Base-by-base conservation (phyloP, 1,139 yeast species). In the Yamadazyma blattariae region DNA sequence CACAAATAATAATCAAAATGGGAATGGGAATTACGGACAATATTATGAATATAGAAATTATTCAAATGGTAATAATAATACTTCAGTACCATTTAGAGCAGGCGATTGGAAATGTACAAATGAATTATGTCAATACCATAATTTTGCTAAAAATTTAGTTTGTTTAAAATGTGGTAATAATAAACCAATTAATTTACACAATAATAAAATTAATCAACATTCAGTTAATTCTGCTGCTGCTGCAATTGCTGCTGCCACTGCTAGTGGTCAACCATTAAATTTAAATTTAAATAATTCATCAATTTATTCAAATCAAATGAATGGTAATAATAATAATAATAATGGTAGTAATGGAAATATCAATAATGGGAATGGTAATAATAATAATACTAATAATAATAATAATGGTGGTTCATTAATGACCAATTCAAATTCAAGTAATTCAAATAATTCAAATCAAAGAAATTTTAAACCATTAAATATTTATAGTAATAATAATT, bases 51-150 rank as follows among this genome's bases (percentile, higher is more conserved):
- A 30, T 25, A 25, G 27, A 27, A 23, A 30, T 23, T 27, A 31
- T 12, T 31, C 25, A 30, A 44, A 43, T 35, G 37, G 40, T 37
- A 43, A 41, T 27, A 47, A 48, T 32, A 42, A 51, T 36, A 48
- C 43, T 28, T 31, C 45, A 8, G 95, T 89, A 10, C 97, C 97
- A 12, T 90, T 90, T 60, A 76, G 97, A 51, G 97, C 97, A 2
- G 97, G 97, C 31, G 97, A 90, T 59, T 90, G 97, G 97, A 89
- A 88, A 57, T 89, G 97, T 66, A 64, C 75, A 21, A 76, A 74
- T 45, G 94, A 84, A 36, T 71, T 77, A 24, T 90, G 97, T 57
- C 74, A 79, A 32, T 90, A 89, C 56, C 97, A 90, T 59, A 90
- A 90, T 57, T 90, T 90, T 71, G 97, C 97, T 7, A 89, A 90